phyloP scores from a whole-genome alignment of 2,329 filamentous ascomycete species.

The Ceratocystis colombiana region DNA sequence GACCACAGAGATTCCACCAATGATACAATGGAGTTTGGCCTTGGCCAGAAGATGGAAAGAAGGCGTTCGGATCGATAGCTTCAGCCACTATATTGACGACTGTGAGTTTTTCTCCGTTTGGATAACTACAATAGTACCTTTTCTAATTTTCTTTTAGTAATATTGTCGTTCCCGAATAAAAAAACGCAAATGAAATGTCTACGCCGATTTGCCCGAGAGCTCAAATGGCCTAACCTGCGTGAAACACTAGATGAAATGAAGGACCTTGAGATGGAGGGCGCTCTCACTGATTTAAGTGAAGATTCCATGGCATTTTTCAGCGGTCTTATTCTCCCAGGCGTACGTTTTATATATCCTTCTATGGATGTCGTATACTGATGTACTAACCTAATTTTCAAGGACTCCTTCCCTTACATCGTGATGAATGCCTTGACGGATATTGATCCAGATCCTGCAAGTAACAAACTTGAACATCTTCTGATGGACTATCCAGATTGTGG shows the following conservation, averaged over 20 bases:
- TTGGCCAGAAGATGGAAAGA: constrained; percentile 64
- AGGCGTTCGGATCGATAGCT: constrained; percentile 56
- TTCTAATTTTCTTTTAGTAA: constrained; percentile 35
- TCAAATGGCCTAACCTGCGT: constrained; percentile 67
- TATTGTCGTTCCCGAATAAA: constrained; percentile 54
- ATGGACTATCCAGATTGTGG: constrained; percentile 59
- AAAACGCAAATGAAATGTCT: constrained; percentile 59
- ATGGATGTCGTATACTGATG: background rate
- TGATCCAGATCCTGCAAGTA: constrained; percentile 56
- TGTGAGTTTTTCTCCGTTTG: constrained; percentile 13
- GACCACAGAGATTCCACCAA: constrained; percentile 54
- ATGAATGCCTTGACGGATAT: constrained; percentile 72
- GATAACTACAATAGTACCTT: too few relatives aligned
- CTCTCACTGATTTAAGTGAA: constrained; percentile 52
- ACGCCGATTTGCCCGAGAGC: constrained; percentile 55
- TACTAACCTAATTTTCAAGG: constrained; percentile 31
- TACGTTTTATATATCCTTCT: constrained; percentile 33
- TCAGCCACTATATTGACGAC: constrained; percentile 35
- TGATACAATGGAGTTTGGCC: constrained; percentile 62
- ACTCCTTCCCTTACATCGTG: constrained; percentile 60
- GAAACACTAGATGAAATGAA: constrained; percentile 54
- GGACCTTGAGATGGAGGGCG: constrained; percentile 48
- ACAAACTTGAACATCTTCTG: constrained; percentile 55
- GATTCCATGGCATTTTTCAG: constrained; percentile 71
- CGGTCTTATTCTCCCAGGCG: constrained; percentile 60